Evolutionary conservation across 75 land plant species (phyloP).

Genomic region (Adiantum capillusveneris): DNA sequence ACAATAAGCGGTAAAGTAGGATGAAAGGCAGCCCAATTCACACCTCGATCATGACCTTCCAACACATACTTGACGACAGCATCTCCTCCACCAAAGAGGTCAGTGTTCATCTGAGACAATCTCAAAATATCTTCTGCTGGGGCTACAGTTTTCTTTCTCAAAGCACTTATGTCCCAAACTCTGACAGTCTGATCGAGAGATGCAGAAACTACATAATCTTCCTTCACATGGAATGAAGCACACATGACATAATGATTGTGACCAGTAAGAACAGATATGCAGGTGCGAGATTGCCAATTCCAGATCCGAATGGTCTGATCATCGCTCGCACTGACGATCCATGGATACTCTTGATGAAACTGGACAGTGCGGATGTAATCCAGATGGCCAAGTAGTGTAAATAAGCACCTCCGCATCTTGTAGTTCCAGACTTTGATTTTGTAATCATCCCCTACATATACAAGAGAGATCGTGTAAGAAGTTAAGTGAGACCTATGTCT

Average conservation of each 20-base stretch:
- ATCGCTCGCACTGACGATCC: constrained; percentile 38
- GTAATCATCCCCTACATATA: constrained; percentile 58
- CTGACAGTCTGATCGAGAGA: constrained; percentile 65
- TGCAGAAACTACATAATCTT: constrained; percentile 45
- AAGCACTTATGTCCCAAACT: constrained; percentile 45
- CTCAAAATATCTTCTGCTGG: constrained; percentile 34
- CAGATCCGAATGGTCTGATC: constrained; percentile 37
- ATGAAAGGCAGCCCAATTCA: constrained; percentile 38
- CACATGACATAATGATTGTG: constrained; percentile 41
- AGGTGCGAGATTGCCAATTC: constrained; percentile 38
- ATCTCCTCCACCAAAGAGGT: constrained; percentile 38
- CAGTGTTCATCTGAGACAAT: constrained; percentile 35
- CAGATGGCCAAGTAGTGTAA: constrained; percentile 62
- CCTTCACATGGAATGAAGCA: constrained; percentile 34
- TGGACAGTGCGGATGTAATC: constrained; percentile 73
- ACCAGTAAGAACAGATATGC: constrained; percentile 33
- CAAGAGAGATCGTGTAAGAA: not conserved
- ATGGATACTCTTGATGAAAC: constrained; percentile 49
- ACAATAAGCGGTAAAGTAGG: constrained; percentile 36
- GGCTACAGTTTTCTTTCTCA: constrained; percentile 31
- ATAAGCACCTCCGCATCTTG: constrained; percentile 55
- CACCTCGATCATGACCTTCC: constrained; percentile 35
- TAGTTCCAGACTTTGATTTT: constrained; percentile 77
- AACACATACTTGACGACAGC: constrained; percentile 33
- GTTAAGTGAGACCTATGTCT: no score